A percentile compares a stretch with the other conserved stretches of the same genome.
Evolutionary conservation across 2,329 filamentous ascomycete species (phyloP).

Genomic region (Colletotrichum somersetense): DNA sequence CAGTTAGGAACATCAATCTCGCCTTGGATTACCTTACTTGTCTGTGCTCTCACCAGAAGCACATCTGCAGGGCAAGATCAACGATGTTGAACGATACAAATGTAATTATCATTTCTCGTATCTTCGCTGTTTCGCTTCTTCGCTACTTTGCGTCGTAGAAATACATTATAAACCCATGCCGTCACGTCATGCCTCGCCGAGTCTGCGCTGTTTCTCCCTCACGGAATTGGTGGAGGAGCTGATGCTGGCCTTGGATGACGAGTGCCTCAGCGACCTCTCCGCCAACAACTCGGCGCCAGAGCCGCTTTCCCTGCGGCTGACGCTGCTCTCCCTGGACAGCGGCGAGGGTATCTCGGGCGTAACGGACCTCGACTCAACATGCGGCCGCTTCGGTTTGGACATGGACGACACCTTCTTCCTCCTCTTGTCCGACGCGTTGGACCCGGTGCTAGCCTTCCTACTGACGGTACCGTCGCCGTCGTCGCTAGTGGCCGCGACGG

Average conservation of each 20-base stretch:
- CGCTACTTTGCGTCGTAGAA: constrained; percentile 19
- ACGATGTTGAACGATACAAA: neutral
- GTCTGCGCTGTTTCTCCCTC: constrained; percentile 35
- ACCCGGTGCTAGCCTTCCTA: constrained; percentile 63
- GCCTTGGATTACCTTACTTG: neutral
- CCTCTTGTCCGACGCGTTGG: constrained; percentile 61
- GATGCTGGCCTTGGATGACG: constrained; percentile 37
- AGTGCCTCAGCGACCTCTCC: constrained; percentile 35
- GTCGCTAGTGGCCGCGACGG: constrained; percentile 51
- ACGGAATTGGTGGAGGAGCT: constrained; percentile 31
- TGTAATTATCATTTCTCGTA: constrained; percentile 32
- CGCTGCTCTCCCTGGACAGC: constrained; percentile 62
- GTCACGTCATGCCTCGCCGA: constrained; percentile 32
- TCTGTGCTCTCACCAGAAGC: neutral
- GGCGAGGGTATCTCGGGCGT: constrained; percentile 69
- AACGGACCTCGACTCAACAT: constrained; percentile 63
- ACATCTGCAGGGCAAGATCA: no score
- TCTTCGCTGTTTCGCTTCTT: constrained; percentile 36
- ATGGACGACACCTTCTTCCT: constrained; percentile 62
- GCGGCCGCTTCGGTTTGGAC: constrained; percentile 58
- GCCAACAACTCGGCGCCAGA: constrained; percentile 31
- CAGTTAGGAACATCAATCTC: neutral
- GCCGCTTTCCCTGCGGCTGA: constrained; percentile 43
- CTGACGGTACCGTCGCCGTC: constrained; percentile 54
- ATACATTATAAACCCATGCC: constrained; percentile 21